Base-by-base conservation (phyloP, 2,329 filamentous ascomycete genomes). In the Tolypocladium tundrense region DNA sequence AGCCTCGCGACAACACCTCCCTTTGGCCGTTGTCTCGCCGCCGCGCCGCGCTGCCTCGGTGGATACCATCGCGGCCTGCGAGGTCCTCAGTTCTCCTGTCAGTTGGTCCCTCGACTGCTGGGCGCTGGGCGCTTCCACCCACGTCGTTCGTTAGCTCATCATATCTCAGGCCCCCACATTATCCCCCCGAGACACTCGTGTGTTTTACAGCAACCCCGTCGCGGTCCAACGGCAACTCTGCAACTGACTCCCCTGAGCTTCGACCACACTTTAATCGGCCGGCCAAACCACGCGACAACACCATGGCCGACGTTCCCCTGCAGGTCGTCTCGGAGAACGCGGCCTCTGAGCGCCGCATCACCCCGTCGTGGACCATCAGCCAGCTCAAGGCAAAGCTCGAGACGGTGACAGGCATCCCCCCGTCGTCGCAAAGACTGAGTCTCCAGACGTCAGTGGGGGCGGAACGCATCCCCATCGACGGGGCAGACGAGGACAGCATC, bases 361-460 rank as follows among this genome's bases (percentile, higher is more conserved):
- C 90, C 33, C 93, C 93, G 16, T 88, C 92, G 64, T 99, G 94
- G 94, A 88, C 87, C 61, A 88, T 99, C 69, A 79, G 82, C 57
- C 86, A 90, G 67, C 81, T 97, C 66, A 96, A 93, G 76, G 75
- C 80, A 56, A 95, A 94, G 73, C 85, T 99, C 55, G 93, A 97
- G 74, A 88, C 91, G 61, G 87, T 97, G 74, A 97, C 93, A 2
- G 94, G 94, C 61, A 86, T 97, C 42, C 93, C 94, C 19, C 89
- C 92, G 13, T 82, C 81, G 37, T 85, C 81, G 60, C 94, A 97
- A 72, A 84, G 79, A 61, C 81, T 99, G 61, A 85, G 79, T 37
- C 78, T 97, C 69, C 89, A 87, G 70, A 77, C 85, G 19, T 59
- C 63, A 53, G 73, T 76, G 58, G 69, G 69, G 40, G 80, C 84